Evolutionary conservation across 768 basidiomycete genomes (phyloP).

Genomic region (Serendipita sp.): DNA sequence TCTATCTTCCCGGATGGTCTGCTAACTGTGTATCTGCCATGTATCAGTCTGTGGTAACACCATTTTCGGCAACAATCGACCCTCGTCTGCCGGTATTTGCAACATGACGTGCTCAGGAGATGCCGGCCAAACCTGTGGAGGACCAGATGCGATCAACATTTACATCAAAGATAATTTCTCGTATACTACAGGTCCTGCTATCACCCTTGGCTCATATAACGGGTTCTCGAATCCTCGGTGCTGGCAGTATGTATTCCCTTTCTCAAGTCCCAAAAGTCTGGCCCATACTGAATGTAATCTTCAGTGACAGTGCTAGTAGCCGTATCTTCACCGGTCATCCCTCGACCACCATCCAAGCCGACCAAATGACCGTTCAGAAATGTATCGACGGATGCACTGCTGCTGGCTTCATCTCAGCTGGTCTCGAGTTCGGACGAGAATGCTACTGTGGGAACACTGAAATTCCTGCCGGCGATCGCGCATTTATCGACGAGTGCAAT

Average conservation of each 20-base stretch:
- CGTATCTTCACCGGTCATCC: neutral
- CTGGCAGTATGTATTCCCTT: neutral
- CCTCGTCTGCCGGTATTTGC: too few species aligned
- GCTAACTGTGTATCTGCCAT: too few species aligned
- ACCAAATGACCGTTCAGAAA: slow-evolving; percentile 30
- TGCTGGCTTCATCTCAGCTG: neutral
- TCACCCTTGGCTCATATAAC: neutral
- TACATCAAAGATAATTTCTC: neutral
- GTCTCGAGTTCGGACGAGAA: neutral
- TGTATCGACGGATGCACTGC: neutral
- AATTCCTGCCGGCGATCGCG: neutral
- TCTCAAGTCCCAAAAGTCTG: too few species aligned
- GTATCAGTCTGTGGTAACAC: too few species aligned
- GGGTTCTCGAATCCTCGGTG: neutral
- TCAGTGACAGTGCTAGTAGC: neutral
- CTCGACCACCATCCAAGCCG: neutral
- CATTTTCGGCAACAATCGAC: too few species aligned
- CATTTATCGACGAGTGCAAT: neutral
- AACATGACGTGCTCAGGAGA: neutral
- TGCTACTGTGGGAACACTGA: slow-evolving; percentile 5
- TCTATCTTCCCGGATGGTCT: too few species aligned
- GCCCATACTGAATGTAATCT: too few species aligned
- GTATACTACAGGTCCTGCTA: neutral
- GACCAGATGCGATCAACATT: neutral
- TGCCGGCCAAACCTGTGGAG: neutral